A percentile compares a stretch with the other conserved stretches of the same genome.
These are phyloP conservation scores for Pontederia paniculata DNA, from an alignment of 176 grass and related monocot genomes.

Conservation along the genomic window DNA sequence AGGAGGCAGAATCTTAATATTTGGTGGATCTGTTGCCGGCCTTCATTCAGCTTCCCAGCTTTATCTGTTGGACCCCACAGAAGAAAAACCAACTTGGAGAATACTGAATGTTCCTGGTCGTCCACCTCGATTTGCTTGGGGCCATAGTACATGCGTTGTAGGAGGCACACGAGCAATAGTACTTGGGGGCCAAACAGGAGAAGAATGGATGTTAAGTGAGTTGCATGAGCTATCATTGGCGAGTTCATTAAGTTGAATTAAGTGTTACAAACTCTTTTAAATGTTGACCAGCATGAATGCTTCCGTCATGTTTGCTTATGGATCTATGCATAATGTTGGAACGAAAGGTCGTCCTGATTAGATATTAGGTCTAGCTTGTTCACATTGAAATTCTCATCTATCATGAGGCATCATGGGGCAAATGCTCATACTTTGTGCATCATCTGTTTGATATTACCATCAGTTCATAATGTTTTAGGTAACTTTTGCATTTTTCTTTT, in stretches of 20 bases:
- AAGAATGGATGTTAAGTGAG: slow-evolving; percentile 86
- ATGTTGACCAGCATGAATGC: too few species aligned
- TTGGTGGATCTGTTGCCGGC: slow-evolving; percentile 88
- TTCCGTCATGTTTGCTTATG: too few species aligned
- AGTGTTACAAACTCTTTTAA: slow-evolving; percentile 5
- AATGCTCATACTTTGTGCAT: too few species aligned
- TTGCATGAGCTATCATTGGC: slow-evolving; percentile 65
- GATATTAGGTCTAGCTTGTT: too few species aligned
- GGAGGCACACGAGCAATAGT: slow-evolving; percentile 79
- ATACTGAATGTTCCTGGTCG: slow-evolving; percentile 72
- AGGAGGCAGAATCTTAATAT: slow-evolving; percentile 72
- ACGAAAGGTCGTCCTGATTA: too few species aligned
- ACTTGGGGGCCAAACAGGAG: slow-evolving; percentile 91
- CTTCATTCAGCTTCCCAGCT: slow-evolving; percentile 89
- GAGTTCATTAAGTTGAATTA: slow-evolving; percentile 39
- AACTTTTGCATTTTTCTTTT: too few species aligned
- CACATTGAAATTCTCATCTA: too few species aligned
- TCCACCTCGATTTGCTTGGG: slow-evolving; percentile 83
- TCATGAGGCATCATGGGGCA: too few species aligned
- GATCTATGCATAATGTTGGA: too few species aligned
- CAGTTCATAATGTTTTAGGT: too few species aligned
- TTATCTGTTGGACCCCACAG: slow-evolving; percentile 72
- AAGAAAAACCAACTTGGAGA: slow-evolving; percentile 83
- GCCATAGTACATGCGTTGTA: slow-evolving; percentile 79
- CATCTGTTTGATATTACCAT: too few species aligned